Conservation (phyloP, 2,329 filamentous ascomycete species). For the Elsinoe arachidis region DNA sequence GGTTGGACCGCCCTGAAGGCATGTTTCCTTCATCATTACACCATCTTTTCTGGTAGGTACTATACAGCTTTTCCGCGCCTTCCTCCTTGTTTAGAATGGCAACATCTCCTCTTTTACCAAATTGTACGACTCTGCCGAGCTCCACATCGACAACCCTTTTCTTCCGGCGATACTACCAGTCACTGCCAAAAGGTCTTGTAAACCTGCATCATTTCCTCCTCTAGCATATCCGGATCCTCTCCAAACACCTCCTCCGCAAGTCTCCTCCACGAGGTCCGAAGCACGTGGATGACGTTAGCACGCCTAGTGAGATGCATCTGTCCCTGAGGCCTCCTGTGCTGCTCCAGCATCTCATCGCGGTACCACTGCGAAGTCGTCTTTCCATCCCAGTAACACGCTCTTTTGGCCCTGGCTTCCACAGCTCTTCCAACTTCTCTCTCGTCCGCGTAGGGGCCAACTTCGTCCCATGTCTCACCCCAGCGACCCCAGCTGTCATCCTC, state of each 20-base stretch:
- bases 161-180: neutral
- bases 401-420: neutral
- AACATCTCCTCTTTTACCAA: too few relatives aligned
- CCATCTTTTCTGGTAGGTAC: neutral
- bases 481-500: neutral
- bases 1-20: neutral
- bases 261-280: neutral
- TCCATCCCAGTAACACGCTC: constrained; percentile 2
- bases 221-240: neutral
- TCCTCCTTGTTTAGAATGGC: too few relatives aligned
- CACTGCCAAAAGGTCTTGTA: neutral
- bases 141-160: neutral
- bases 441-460: constrained; percentile 2
- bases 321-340: neutral
- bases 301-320: constrained; percentile 4
- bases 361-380: constrained; percentile 2
- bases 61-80: too few relatives aligned
- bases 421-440: constrained; percentile 1
- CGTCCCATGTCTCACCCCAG: neutral
- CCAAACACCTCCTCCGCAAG: neutral
- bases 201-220: neutral
- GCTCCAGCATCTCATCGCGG: constrained; percentile 5
- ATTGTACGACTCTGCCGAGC: neutral
- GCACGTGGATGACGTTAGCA: neutral
- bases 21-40: neutral